These are phyloP conservation scores for Rhododendron kiyosumense DNA, from an alignment of 148 eudicot genomes.

Conservation along the genomic window DNA sequence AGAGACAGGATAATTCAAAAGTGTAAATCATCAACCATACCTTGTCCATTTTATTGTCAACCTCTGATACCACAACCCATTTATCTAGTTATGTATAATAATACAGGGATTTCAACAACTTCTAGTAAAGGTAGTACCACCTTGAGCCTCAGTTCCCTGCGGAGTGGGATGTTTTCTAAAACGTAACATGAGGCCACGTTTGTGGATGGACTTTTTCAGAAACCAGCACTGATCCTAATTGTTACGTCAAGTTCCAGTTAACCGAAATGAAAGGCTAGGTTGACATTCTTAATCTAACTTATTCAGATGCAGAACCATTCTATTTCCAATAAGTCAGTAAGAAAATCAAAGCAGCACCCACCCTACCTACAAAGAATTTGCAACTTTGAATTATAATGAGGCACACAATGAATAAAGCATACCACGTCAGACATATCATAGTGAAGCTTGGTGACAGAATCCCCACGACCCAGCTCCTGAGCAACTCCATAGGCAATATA, in stretches of 20 bases:
- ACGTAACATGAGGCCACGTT: background rate
- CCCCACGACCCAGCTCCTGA: slow-evolving; percentile 75
- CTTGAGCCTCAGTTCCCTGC: background rate
- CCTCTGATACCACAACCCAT: background rate
- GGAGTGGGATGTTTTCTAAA: no score
- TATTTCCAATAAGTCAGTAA: background rate
- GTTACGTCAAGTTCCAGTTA: background rate
- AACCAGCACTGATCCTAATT: background rate
- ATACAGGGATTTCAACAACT: background rate
- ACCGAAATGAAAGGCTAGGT: background rate
- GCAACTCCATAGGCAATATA: slow-evolving; percentile 64
- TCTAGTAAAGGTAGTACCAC: background rate
- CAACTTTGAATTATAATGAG: background rate
- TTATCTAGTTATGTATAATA: background rate
- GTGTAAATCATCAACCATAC: background rate
- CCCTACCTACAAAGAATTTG: background rate
- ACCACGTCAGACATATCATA: slow-evolving; percentile 74
- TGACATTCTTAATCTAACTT: background rate
- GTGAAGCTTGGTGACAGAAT: slow-evolving; percentile 73
- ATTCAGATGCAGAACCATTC: background rate
- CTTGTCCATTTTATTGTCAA: background rate
- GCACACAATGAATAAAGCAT: background rate
- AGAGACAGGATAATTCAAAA: background rate
- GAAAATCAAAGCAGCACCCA: background rate
- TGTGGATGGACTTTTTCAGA: background rate